Base-by-base conservation (phyloP, 192 early-diverging fungal species). In the Haplosporangium gracile region DNA sequence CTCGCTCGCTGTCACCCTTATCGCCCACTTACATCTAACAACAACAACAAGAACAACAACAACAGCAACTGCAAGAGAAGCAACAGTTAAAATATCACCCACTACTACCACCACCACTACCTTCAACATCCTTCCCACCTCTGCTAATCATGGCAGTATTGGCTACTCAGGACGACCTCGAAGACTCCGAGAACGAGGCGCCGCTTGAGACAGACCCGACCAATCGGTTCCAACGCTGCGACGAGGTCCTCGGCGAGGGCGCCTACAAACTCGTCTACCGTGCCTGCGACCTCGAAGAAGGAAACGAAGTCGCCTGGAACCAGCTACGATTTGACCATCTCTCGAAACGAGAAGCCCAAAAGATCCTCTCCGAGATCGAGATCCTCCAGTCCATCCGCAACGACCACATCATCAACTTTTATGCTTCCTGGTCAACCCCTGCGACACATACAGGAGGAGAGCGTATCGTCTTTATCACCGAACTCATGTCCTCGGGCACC, bases 221-320 rank as follows among this genome's bases (percentile, higher is more conserved):
- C 47, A 91, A 92, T 57, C 88, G 93, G 34, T 94, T 93, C 79
- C 85, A 94, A 75, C 89, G 93, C 20, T 94, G 90, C 75, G 79
- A 77, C n/a, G 79, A 80, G 26, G 36, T 65, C 26, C 90, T 42
- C 38, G 40, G 69, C 51, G 92, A 92, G 80, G 95, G 95, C 7
- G 95, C 95, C 2, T 95, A 95, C 85, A 96, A 96, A 75, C 90
- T 94, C 71, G 95, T 96, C 22, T 96, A 90, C 82, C 94, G 94
- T 74, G 94, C 93, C 29, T 92, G 95, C 80, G 95, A 96, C 77
- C 90, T 93, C 51, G 95, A 96, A 78, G 94, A 96, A 85, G 95
- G 95, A 36, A 90, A 95, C 20, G 95, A 96, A 88, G 95, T 96
- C 5, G 95, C 95, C 24, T 96, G 95, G 95, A 96, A 95, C 86